Conservation (phyloP, 2,329 filamentous ascomycete genomes). For the Exophiala bonariae region DNA sequence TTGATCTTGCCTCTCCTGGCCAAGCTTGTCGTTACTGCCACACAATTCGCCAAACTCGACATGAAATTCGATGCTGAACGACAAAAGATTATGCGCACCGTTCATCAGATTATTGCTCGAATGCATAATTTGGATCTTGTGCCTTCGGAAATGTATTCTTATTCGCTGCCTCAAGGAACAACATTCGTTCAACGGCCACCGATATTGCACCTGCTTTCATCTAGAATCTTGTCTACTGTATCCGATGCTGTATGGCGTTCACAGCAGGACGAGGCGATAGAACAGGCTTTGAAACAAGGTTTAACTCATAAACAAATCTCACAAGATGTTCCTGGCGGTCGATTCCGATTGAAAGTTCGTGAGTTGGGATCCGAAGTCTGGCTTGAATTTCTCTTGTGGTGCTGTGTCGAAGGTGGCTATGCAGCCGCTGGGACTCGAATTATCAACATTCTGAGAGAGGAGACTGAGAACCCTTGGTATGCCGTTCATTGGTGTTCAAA, state of each 20-base stretch:
- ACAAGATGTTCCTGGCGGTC: conserved; percentile 38
- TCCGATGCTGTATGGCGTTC: conserved; percentile 48
- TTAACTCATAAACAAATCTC: conserved; percentile 22
- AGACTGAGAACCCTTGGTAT: conserved; percentile 37
- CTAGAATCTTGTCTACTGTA: conserved; percentile 46
- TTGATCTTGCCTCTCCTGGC: conserved; percentile 17
- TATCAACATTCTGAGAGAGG: conserved; percentile 34
- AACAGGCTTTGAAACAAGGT: conserved; percentile 37
- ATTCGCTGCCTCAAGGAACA: conserved; percentile 31
- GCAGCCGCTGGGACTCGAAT: conserved; percentile 42
- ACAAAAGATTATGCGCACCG: conserved; percentile 43
- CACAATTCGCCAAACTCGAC: conserved; percentile 14
- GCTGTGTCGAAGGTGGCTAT: conserved; percentile 49
- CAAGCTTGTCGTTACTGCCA: conserved; percentile 42
- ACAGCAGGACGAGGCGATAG: conserved; percentile 39
- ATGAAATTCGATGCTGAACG: conserved; percentile 36
- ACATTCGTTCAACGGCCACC: conserved; percentile 41
- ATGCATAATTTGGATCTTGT: conserved; percentile 46
- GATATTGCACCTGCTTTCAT: conserved; percentile 44
- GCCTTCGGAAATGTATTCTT: conserved; percentile 45
- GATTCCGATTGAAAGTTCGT: conserved; percentile 41
- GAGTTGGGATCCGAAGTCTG: conserved; percentile 49
- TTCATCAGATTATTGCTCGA: conserved; percentile 45
- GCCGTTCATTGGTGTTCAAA: conserved; percentile 39
- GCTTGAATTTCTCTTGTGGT: conserved; percentile 53